Evolutionary conservation across 176 grass and related monocot species (phyloP).

Genomic region (Tillandsia fasciculata): DNA sequence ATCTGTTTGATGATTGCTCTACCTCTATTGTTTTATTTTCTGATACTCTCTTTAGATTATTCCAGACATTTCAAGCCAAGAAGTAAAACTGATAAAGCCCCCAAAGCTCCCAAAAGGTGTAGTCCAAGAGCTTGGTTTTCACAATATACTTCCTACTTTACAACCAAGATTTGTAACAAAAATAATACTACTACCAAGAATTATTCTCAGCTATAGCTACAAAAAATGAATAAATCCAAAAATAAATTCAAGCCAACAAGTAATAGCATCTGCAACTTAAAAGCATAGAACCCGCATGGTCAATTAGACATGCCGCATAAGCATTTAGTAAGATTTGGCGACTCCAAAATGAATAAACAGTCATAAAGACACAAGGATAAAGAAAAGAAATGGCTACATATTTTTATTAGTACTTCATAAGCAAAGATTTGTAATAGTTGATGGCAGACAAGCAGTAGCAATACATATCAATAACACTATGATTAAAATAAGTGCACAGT

Average conservation of each 20-base stretch:
- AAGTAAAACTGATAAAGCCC: not conserved
- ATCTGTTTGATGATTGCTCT: not conserved
- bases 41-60: not conserved
- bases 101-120: not conserved
- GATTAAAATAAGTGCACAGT: not conserved
- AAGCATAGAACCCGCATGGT: no score
- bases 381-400: not conserved
- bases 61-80: not conserved
- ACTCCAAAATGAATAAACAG: not conserved
- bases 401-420: not conserved
- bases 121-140: not conserved
- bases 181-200: not conserved
- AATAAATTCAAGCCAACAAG: no score
- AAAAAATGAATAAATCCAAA: not conserved
- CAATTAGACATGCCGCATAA: no score
- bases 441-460: not conserved
- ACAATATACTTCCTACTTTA: not conserved
- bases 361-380: not conserved
- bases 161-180: not conserved
- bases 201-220: not conserved
- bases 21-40: not conserved
- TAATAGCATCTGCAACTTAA: no score
- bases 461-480: not conserved
- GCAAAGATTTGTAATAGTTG: no score
- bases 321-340: no score